Evolutionary conservation across 768 basidiomycete species (phyloP), one percentile per base, ranked within the genome.

Genomic region (Suillus occidentalis): DNA sequence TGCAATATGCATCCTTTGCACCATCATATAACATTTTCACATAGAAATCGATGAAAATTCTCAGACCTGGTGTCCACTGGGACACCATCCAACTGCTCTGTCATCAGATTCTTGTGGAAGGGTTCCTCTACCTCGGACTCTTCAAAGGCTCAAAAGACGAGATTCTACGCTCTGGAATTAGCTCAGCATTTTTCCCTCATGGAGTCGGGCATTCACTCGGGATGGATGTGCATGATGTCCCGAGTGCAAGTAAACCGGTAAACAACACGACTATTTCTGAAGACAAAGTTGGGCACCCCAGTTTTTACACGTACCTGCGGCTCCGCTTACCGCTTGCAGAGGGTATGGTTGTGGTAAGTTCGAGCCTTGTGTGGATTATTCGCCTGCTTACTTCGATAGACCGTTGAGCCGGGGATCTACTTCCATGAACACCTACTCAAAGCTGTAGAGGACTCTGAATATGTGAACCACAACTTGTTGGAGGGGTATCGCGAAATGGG

Each of bases 211-310:
- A 98, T 73, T 91, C 91, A 7, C 80, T 98, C 49, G 97, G 97
- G 13, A 81, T 97, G 76, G 97, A 99, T 73, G 95, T 98, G 2
- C 97, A 97, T 72, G 96, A 97, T 71, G 92, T 91, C 1, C 91
- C 94, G 0, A 86, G 83, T 55, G 89, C 90, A n/a, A 91, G 85
- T 75, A 92, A 88, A 73, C 93, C 90, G n/a, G 74, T 65, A 10
- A 77, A 79, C 18, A 90, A 86, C 69, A 77, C 79, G 1, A 88
- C 85, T 2, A 82, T 88, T 65, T 72, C 43, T 76, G 76, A 64
- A 72, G 67, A 62, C 20, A 42, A 65, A 69, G 25, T 65, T 77
- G 67, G 85, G 76, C 87, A 90, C 68, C 82, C 86, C 55, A 86
- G 83, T 65, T 88, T 97, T 63, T 95, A 95, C 75, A 81, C 82